A percentile compares a stretch with the other conserved stretches of the same genome.
Conservation (phyloP, 176 grass and related monocot species). For the Musa itinerans region DNA sequence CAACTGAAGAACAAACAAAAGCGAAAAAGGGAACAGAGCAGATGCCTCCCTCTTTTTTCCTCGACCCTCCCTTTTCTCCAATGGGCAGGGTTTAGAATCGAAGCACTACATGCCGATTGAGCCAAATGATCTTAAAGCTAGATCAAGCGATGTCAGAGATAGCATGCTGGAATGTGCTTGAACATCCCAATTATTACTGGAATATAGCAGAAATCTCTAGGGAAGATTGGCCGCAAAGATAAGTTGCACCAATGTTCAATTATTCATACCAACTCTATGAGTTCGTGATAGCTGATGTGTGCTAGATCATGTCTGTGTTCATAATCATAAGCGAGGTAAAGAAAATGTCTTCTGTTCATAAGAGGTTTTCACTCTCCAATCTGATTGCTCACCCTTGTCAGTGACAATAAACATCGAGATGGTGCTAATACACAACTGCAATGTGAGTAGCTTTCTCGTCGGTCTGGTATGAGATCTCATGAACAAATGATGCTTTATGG, state of each 20-base stretch:
- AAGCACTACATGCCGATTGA: not conserved
- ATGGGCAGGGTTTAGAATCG: constrained; percentile 67
- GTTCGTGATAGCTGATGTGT: not conserved
- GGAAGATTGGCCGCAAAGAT: not conserved
- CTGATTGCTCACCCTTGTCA: not conserved
- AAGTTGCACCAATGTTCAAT: not conserved
- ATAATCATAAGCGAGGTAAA: not conserved
- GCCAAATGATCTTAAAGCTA: no score
- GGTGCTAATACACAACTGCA: not conserved
- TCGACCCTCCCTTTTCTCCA: constrained; percentile 65
- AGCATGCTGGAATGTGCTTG: not conserved
- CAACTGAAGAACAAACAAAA: constrained; percentile 67
- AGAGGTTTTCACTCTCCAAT: not conserved
- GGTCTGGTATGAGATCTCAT: not conserved
- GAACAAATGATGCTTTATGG: no score
- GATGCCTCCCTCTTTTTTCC: constrained; percentile 49
- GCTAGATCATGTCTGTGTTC: not conserved
- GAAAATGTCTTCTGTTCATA: not conserved
- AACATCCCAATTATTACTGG: not conserved
- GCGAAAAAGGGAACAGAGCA: constrained; percentile 43
- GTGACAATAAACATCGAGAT: not conserved
- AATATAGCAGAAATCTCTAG: not conserved
- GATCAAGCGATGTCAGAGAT: not conserved
- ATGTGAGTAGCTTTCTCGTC: not conserved
- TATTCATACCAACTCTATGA: not conserved